Conservation (phyloP, 768 basidiomycete species). For the Auricularia sp. region DNA sequence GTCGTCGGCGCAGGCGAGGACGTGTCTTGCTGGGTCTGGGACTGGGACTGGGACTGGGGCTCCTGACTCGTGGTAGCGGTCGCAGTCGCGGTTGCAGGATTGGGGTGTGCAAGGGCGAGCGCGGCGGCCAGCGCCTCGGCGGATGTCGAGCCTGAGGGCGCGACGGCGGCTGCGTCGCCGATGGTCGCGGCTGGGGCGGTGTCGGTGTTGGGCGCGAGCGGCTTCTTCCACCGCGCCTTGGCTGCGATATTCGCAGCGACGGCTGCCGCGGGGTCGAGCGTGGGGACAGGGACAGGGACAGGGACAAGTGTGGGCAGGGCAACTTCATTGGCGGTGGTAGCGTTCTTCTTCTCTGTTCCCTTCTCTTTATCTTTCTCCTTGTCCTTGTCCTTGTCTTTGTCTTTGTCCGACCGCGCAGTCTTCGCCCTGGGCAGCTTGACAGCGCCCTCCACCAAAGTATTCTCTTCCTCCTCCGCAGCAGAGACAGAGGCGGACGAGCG, state of each 20-base stretch:
- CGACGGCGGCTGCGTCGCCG: too few relatives aligned
- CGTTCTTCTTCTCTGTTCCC: background rate
- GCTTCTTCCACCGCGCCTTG: background rate
- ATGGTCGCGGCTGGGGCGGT: too few relatives aligned
- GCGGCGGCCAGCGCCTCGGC: too few relatives aligned
- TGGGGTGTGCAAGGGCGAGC: too few relatives aligned
- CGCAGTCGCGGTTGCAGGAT: too few relatives aligned
- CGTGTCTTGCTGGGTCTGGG: background rate
- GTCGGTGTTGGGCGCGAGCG: too few relatives aligned
- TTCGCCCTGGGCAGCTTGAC: background rate
- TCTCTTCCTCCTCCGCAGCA: too few relatives aligned
- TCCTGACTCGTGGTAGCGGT: too few relatives aligned
- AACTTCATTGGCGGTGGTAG: background rate
- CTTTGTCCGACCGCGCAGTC: too few relatives aligned
- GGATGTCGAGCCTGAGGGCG: too few relatives aligned
- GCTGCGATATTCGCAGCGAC: background rate
- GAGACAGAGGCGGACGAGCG: background rate
- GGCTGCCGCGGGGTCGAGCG: too few relatives aligned
- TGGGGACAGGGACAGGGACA: background rate
- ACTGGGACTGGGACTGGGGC: background rate
- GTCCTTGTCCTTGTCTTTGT: background rate
- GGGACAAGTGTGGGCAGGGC: background rate
- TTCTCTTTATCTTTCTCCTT: background rate
- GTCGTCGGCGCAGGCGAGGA: background rate
- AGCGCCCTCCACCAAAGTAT: too few relatives aligned